Conservation (phyloP, 176 grass and related monocot genomes). For the Luzula sylvatica region DNA sequence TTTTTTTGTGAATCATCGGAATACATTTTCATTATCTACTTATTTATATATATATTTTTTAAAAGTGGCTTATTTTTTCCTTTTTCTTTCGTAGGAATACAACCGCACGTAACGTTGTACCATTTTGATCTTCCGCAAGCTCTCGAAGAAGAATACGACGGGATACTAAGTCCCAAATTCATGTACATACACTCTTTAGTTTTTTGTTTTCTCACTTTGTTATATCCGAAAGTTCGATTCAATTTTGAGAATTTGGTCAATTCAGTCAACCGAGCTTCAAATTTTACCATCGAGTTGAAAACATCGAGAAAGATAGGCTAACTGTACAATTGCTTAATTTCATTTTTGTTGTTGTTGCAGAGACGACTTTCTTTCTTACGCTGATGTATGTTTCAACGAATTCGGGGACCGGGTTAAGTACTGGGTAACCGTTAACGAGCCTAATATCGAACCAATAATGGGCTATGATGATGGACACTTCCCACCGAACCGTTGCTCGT, state of each 20-base stretch:
- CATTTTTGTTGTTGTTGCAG: slow-evolving; percentile 16
- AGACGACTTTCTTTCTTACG: slow-evolving; percentile 58
- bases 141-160: slow-evolving; percentile 73
- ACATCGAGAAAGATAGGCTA: not conserved
- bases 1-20: not conserved
- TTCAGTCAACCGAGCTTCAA: no score
- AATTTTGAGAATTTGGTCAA: not conserved
- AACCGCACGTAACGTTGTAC: slow-evolving; percentile 58
- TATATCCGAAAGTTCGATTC: not conserved
- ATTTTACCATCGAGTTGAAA: no score
- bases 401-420: slow-evolving; percentile 66
- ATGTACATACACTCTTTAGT: slow-evolving; percentile 36
- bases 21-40: not conserved
- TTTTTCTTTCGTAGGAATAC: slow-evolving; percentile 40
- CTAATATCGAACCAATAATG: slow-evolving; percentile 48
- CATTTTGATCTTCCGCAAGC: slow-evolving; percentile 73
- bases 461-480: slow-evolving; percentile 18
- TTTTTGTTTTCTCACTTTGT: not conserved
- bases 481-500: slow-evolving; percentile 56
- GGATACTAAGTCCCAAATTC: slow-evolving; percentile 60
- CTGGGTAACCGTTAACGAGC: slow-evolving; percentile 66
- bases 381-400: slow-evolving; percentile 51
- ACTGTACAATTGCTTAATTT: not conserved
- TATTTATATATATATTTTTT: not conserved
- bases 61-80: not conserved